Percentiles rank a stretch among this genome's conserved stretches.
phyloP scores from a whole-genome alignment of 2,329 filamentous ascomycete species.

The Fusarium falciforme region DNA sequence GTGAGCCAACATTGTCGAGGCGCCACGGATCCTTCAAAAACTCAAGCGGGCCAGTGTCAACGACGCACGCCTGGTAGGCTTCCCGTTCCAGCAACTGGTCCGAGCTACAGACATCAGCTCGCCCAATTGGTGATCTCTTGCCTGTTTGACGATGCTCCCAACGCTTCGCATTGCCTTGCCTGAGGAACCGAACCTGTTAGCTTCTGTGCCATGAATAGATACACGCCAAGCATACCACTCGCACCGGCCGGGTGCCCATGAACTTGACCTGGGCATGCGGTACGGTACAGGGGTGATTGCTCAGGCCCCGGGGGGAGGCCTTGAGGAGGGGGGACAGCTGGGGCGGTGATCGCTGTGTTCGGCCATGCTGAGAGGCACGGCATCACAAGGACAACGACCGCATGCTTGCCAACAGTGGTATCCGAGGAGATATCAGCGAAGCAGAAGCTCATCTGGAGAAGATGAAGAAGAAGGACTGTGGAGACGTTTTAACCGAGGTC shows the following conservation, averaged over 20 bases:
- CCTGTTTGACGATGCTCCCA: neutral
- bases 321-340: neutral
- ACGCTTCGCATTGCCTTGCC: neutral
- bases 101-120: neutral
- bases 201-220: constrained; percentile 1
- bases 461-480: neutral
- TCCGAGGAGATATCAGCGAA: neutral
- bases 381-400: neutral
- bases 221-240: neutral
- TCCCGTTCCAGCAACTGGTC: neutral
- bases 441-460: neutral
- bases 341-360: neutral
- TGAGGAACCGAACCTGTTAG: neutral
- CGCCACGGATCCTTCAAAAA: neutral
- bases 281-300: neutral
- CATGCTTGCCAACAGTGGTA: neutral
- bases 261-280: neutral
- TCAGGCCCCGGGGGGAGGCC: neutral
- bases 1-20: neutral
- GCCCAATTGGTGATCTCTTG: neutral
- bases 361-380: neutral
- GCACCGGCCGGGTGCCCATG: neutral
- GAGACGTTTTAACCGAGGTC: neutral
- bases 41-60: neutral
- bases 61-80: neutral